Evolutionary conservation across 2,329 filamentous ascomycete species (phyloP).

Genomic region (Colletotrichum sp.): DNA sequence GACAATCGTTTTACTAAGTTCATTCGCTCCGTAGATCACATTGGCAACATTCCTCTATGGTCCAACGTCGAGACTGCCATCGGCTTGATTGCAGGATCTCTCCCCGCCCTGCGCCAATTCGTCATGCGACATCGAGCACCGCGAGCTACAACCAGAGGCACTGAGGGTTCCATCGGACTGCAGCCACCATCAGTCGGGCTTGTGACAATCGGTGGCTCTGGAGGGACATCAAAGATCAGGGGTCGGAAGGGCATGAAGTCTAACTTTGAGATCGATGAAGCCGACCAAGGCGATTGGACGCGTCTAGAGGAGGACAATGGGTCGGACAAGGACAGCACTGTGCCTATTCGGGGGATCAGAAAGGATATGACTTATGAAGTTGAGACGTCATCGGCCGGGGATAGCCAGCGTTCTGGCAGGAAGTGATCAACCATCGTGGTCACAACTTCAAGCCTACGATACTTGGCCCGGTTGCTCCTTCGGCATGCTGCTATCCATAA

Average conservation of each 20-base stretch:
- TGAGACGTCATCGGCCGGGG: neutral
- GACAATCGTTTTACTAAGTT: neutral
- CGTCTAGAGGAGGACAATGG: slow-evolving; percentile 19
- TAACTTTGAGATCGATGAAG: slow-evolving; percentile 1
- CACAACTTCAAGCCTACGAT: neutral
- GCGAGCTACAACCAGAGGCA: neutral
- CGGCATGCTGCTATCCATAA: neutral
- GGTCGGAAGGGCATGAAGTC: slow-evolving; percentile 12
- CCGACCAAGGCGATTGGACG: slow-evolving; percentile 18
- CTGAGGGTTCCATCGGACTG: neutral
- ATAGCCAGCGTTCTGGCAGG: neutral
- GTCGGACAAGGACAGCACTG: slow-evolving; percentile 22
- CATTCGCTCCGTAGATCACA: slow-evolving; percentile 19
- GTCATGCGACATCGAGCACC: neutral
- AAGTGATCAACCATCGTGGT: neutral
- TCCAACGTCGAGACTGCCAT: slow-evolving; percentile 25
- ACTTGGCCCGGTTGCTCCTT: neutral
- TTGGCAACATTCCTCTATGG: slow-evolving; percentile 21
- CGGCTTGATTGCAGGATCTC: slow-evolving; percentile 22
- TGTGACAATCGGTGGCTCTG: slow-evolving; percentile 21
- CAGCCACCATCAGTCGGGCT: neutral
- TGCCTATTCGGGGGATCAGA: slow-evolving; percentile 16
- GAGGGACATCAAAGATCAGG: slow-evolving; percentile 5
- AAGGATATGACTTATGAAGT: slow-evolving; percentile 14
- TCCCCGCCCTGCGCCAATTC: slow-evolving; percentile 21